Conservation (phyloP, 2,329 filamentous ascomycete genomes). For the Ophiostoma perfectum region DNA sequence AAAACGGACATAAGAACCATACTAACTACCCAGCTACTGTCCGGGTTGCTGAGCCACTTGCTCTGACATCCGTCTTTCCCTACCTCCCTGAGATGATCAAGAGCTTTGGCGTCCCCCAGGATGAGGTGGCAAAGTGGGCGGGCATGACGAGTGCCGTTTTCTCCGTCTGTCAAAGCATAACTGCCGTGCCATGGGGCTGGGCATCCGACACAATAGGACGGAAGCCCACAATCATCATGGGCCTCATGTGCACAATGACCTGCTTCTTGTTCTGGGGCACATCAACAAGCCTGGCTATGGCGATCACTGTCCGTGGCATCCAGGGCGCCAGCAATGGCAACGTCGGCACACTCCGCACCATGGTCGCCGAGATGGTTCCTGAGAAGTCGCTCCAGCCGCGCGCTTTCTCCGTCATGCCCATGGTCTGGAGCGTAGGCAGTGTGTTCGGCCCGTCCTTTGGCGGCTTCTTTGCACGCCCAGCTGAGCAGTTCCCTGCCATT, state of each 20-base stretch:
- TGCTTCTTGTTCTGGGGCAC: slow-evolving; percentile 80
- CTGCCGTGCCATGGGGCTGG: slow-evolving; percentile 69
- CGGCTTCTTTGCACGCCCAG: slow-evolving; percentile 77
- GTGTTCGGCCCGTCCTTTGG: slow-evolving; percentile 87
- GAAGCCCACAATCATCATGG: slow-evolving; percentile 72
- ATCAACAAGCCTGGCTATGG: slow-evolving; percentile 72
- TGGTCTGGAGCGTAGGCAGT: slow-evolving; percentile 80
- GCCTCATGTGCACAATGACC: slow-evolving; percentile 71
- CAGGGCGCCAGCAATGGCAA: slow-evolving; percentile 85
- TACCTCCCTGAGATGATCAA: slow-evolving; percentile 76
- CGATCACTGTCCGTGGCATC: slow-evolving; percentile 70
- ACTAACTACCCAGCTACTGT: slow-evolving; percentile 56
- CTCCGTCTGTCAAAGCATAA: slow-evolving; percentile 64
- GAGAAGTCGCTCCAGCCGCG: slow-evolving; percentile 79
- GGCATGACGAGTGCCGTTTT: slow-evolving; percentile 68
- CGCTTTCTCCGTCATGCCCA: slow-evolving; percentile 89
- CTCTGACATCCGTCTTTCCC: slow-evolving; percentile 67
- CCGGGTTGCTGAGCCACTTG: slow-evolving; percentile 69
- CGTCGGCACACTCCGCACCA: slow-evolving; percentile 85
- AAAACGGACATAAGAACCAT: background rate
- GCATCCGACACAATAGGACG: slow-evolving; percentile 74
- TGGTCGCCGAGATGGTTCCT: slow-evolving; percentile 88
- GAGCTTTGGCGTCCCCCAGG: slow-evolving; percentile 65
- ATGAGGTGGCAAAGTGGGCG: slow-evolving; percentile 75
- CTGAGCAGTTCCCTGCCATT: slow-evolving; percentile 63